Percentiles rank a stretch among this genome's conserved stretches.
Evolutionary conservation across 345 rosid species (phyloP).

Genomic region (Streptanthus diversifolius): DNA sequence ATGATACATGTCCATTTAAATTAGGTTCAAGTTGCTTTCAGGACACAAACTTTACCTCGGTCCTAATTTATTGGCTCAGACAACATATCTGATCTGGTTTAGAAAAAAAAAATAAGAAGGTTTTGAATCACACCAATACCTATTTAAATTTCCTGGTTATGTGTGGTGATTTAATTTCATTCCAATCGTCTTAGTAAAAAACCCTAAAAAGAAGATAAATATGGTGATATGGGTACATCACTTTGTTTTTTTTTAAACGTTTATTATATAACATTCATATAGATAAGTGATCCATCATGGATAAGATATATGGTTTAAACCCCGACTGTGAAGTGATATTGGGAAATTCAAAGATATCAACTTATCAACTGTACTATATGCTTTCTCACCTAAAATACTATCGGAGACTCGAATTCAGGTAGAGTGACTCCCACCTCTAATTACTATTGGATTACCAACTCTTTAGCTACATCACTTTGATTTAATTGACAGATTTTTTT

Average conservation of each 20-base stretch:
- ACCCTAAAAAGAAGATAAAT: neutral
- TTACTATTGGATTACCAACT: no score
- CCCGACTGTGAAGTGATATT: no score
- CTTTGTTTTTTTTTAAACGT: no score
- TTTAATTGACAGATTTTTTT: neutral
- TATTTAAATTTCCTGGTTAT: neutral
- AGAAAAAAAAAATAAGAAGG: neutral
- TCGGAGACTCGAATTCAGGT: no score
- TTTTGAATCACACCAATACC: neutral
- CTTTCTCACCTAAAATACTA: no score
- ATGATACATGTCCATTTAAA: constrained; percentile 13
- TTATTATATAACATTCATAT: no score
- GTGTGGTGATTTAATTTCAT: neutral
- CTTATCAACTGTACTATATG: no score
- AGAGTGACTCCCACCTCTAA: no score
- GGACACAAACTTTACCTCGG: neutral
- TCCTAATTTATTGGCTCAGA: constrained; percentile 17
- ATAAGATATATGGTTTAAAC: no score
- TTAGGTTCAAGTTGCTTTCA: constrained; percentile 35
- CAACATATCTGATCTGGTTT: neutral
- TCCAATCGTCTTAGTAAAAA: neutral
- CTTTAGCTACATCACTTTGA: no score
- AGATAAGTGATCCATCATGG: no score
- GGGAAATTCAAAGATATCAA: no score
- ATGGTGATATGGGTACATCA: constrained; percentile 4